Evolutionary conservation across 106 monocot species (phyloP).

Genomic region (Acanthochlamys bracteata): DNA sequence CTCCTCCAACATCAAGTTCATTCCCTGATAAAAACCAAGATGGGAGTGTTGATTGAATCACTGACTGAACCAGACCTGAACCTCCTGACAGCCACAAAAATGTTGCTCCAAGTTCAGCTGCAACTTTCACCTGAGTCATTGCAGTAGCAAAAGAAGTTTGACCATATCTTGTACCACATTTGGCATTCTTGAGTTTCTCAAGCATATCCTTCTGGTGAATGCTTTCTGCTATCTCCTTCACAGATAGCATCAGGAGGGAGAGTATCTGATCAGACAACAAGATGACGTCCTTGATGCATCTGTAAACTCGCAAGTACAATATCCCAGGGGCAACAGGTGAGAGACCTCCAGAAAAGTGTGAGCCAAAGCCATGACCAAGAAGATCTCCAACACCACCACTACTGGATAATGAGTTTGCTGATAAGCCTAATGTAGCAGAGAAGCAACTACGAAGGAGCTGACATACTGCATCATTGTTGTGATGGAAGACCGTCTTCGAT

Average conservation of each 20-base stretch:
- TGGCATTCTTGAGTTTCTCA: conserved; percentile 48
- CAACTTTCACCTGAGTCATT: conserved; percentile 41
- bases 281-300: conserved; percentile 57
- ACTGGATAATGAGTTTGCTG: conserved; percentile 16
- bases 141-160: conserved; percentile 54
- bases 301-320: conserved; percentile 62
- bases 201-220: conserved; percentile 21
- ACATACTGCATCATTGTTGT: conserved; percentile 65
- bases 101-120: conserved; percentile 66
- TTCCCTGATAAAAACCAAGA: conserved; percentile 68
- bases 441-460: conserved; percentile 93
- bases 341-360: conserved; percentile 69
- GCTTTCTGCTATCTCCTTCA: conserved; percentile 47
- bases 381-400: conserved; percentile 69
- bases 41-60: conserved; percentile 76
- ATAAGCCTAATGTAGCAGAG: conserved; percentile 44
- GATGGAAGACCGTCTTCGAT: conserved; percentile 85
- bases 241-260: conserved; percentile 50
- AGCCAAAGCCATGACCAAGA: conserved; percentile 89
- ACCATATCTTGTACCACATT: conserved; percentile 32
- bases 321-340: conserved; percentile 85
- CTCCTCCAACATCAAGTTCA: conserved; percentile 27
- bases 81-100: conserved; percentile 90
- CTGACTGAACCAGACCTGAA: conserved; percentile 55
- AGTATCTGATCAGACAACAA: conserved; percentile 70